Conservation (phyloP, 164 flowering plant genomes). For the Macadamia integrifolia region DNA sequence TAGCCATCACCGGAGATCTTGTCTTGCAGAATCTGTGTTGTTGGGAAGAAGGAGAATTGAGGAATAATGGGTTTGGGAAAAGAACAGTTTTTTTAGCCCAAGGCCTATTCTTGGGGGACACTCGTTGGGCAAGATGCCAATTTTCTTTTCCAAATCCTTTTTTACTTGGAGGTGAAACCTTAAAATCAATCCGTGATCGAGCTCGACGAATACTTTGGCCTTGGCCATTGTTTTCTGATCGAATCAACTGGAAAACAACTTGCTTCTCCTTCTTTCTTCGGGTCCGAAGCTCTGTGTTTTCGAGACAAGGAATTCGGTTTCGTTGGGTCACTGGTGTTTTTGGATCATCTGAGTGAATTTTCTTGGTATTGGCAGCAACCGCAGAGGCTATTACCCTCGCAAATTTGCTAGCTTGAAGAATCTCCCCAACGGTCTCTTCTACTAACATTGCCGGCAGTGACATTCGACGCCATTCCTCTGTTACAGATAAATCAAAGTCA, state of each 20-base stretch:
- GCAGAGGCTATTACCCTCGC: conserved; percentile 60
- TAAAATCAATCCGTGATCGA: conserved; percentile 75
- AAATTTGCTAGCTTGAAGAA: conserved; percentile 72
- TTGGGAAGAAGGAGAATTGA: conserved; percentile 40
- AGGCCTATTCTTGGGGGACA: conserved; percentile 76
- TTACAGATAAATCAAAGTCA: background rate
- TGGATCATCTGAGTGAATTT: conserved; percentile 39
- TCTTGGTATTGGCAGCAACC: conserved; percentile 35
- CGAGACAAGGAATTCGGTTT: conserved; percentile 30
- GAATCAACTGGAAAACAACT: conserved; percentile 20
- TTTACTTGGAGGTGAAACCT: conserved; percentile 47
- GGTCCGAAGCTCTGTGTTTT: conserved; percentile 37
- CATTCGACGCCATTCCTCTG: conserved; percentile 88
- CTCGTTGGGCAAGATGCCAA: conserved; percentile 46
- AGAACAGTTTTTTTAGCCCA: conserved; percentile 84
- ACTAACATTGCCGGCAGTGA: conserved; percentile 94
- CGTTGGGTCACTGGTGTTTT: conserved; percentile 58
- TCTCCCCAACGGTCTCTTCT: conserved; percentile 82
- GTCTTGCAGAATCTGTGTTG: conserved; percentile 54
- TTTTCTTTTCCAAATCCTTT: conserved; percentile 39
- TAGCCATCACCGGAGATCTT: conserved; percentile 56
- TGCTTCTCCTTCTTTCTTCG: conserved; percentile 77
- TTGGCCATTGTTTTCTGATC: conserved; percentile 51
- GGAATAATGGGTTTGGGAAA: conserved; percentile 84
- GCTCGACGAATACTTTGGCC: conserved; percentile 52